Evolutionary conservation across 768 basidiomycete species (phyloP).

Genomic region (Lactarius akahatsu): DNA sequence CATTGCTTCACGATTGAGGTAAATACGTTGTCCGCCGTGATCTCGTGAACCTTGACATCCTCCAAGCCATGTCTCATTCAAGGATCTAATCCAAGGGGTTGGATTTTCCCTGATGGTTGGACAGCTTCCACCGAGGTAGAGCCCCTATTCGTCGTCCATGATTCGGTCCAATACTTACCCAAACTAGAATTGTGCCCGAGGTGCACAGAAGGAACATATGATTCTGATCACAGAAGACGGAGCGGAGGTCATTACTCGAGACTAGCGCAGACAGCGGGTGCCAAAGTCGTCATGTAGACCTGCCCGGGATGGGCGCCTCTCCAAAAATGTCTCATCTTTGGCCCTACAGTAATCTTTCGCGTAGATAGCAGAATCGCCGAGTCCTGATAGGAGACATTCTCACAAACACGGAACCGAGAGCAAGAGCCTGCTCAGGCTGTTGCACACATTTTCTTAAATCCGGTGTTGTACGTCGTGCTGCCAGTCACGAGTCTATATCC

Average conservation of each 20-base stretch:
- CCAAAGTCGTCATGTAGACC: not conserved
- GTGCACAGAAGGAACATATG: constrained; percentile 89
- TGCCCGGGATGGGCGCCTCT: not conserved
- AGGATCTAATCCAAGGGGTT: constrained; percentile 62
- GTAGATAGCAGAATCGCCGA: not conserved
- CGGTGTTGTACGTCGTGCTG: too few species aligned
- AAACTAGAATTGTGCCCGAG: constrained; percentile 69
- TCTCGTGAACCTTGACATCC: not conserved
- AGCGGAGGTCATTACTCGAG: constrained; percentile 70
- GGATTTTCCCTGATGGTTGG: constrained; percentile 92
- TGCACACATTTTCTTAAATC: not conserved
- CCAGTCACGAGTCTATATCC: too few species aligned
- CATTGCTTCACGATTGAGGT: constrained; percentile 95
- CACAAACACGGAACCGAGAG: not conserved
- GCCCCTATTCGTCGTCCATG: not conserved
- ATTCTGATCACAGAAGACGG: constrained; percentile 77
- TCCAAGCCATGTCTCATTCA: constrained; percentile 73
- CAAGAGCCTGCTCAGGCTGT: not conserved
- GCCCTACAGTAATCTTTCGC: not conserved
- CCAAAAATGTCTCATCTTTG: not conserved
- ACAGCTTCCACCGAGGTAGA: constrained; percentile 84
- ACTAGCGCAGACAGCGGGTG: not conserved
- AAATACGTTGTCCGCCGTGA: constrained; percentile 20
- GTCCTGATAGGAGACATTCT: not conserved
- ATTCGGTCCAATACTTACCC: not conserved